These are phyloP conservation scores for Pleurotus sapidus DNA, from an alignment of 768 basidiomycete species.

Conservation along the genomic window DNA sequence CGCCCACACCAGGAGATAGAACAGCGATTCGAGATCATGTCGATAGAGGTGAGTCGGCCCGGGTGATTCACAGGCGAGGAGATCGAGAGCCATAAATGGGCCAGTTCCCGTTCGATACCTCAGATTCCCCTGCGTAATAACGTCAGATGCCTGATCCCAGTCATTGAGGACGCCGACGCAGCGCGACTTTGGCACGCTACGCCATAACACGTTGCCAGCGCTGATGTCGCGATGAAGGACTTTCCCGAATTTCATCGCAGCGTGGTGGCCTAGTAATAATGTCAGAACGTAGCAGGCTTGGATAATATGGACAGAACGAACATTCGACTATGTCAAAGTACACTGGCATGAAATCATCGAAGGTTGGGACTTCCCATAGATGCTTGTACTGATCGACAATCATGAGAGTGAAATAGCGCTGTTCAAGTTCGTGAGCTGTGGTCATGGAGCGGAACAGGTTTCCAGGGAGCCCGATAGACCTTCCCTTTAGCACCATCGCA, in stretches of 20 bases:
- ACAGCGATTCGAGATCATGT: constrained; percentile 24
- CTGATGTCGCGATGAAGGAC: constrained; percentile 30
- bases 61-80: constrained; percentile 13
- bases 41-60: constrained; percentile 18
- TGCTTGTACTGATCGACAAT: constrained; percentile 16
- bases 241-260: constrained; percentile 14
- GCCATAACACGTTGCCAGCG: constrained; percentile 25
- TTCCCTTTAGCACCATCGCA: not conserved
- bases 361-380: constrained; percentile 17
- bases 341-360: constrained; percentile 22
- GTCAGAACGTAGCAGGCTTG: too few relatives aligned
- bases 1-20: constrained; percentile 22
- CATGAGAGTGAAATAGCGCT: constrained; percentile 15
- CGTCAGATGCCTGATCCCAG: constrained; percentile 19
- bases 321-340: constrained; percentile 29
- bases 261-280: constrained; percentile 19
- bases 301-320: constrained; percentile 9
- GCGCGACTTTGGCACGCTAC: not conserved
- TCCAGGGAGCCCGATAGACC: constrained; percentile 13
- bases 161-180: constrained; percentile 23
- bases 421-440: constrained; percentile 3
- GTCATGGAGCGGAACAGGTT: not conserved
- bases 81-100: constrained; percentile 27
- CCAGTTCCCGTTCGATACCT: constrained; percentile 20
- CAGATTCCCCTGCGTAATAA: constrained; percentile 3